These are phyloP conservation scores for Plantago major DNA, from an alignment of 257 asterid species.

Conservation along the genomic window DNA sequence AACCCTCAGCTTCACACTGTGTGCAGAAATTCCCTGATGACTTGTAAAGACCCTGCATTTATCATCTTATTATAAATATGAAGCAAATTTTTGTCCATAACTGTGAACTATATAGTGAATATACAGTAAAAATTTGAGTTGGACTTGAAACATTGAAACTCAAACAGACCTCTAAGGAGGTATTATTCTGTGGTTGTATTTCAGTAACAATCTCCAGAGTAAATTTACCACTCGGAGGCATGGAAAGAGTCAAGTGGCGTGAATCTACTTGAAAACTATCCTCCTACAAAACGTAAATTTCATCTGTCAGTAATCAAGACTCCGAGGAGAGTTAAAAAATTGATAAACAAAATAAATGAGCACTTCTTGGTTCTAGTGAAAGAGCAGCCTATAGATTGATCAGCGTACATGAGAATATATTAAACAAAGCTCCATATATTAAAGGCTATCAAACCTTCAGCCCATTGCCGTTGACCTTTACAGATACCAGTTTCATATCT, in stretches of 20 bases:
- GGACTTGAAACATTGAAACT: neutral
- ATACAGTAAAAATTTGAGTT: neutral
- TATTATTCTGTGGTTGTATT: slow-evolving; percentile 82
- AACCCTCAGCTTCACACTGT: slow-evolving; percentile 98
- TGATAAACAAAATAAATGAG: no score
- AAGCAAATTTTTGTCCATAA: neutral
- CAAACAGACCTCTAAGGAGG: slow-evolving; percentile 71
- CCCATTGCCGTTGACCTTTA: slow-evolving; percentile 61
- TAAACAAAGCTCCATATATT: neutral
- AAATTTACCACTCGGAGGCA: slow-evolving; percentile 79
- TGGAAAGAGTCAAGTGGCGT: slow-evolving; percentile 64
- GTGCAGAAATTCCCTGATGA: slow-evolving; percentile 94
- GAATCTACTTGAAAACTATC: slow-evolving; percentile 53
- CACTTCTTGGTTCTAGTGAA: no score
- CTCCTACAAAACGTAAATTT: slow-evolving; percentile 46
- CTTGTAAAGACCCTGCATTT: slow-evolving; percentile 84
- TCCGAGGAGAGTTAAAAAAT: neutral
- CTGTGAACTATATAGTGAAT: neutral
- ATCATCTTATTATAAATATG: slow-evolving; percentile 7
- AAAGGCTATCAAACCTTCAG: slow-evolving; percentile 45
- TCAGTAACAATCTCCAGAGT: slow-evolving; percentile 76
- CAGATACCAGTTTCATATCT: slow-evolving; percentile 68
- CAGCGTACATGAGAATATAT: neutral
- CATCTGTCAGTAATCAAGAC: neutral
- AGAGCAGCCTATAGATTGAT: neutral